phyloP scores from a whole-genome alignment of 148 eudicot genomes.

The Fagopyrum esculentum region DNA sequence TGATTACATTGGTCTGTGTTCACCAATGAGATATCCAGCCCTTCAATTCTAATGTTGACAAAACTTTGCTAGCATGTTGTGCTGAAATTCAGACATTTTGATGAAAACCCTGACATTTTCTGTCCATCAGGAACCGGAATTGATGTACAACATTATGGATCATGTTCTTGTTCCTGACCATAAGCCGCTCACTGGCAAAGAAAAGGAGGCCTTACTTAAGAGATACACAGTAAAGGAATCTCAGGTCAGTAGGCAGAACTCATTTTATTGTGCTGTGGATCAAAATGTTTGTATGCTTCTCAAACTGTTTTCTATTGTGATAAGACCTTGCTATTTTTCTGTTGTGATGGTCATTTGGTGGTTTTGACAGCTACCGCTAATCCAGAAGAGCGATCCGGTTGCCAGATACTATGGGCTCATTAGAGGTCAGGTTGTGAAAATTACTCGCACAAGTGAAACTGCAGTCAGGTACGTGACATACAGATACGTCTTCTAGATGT shows the following conservation, averaged over 20 bases:
- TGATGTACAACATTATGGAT: too few species aligned
- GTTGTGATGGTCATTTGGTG: too few species aligned
- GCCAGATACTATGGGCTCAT: constrained; percentile 52
- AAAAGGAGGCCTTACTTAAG: too few species aligned
- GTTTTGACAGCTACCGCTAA: constrained; percentile 38
- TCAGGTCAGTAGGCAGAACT: too few species aligned
- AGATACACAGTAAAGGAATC: too few species aligned
- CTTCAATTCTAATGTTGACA: not conserved
- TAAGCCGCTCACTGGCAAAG: too few species aligned
- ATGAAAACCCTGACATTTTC: not conserved
- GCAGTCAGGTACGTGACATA: not conserved
- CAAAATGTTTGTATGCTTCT: not conserved
- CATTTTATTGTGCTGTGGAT: not conserved
- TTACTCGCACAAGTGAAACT: constrained; percentile 21
- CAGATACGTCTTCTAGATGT: not conserved
- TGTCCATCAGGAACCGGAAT: too few species aligned
- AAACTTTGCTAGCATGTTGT: not conserved
- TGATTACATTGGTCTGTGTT: not conserved
- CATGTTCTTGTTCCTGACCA: too few species aligned
- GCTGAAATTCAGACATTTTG: not conserved
- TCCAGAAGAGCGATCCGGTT: constrained; percentile 49
- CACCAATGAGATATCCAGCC: not conserved
- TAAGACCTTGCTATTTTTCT: not conserved
- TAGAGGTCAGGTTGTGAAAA: constrained; percentile 58
- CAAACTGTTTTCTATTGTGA: not conserved